Conservation (phyloP, 2,329 filamentous ascomycete species). For the Monilinia vaccinii-corymbosi region DNA sequence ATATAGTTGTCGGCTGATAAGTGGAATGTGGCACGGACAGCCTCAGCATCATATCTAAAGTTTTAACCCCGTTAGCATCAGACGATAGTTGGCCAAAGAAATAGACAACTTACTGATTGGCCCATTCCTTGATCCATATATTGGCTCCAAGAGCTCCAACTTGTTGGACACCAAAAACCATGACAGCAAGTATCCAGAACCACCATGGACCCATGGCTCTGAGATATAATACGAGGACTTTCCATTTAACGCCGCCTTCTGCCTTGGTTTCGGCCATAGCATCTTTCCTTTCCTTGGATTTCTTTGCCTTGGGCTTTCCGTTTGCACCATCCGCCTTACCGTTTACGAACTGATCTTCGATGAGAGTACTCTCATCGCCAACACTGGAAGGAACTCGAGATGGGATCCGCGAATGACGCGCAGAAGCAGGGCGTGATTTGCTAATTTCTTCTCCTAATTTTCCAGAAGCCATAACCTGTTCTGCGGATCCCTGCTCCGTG, state of each 20-base stretch:
- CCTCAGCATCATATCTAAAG: slow-evolving; percentile 29
- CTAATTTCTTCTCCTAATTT: slow-evolving; percentile 78
- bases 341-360: slow-evolving; percentile 41
- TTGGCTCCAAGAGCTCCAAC: slow-evolving; percentile 80
- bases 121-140: slow-evolving; percentile 92
- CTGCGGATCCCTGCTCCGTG: slow-evolving; percentile 63
- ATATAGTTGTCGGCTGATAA: slow-evolving; percentile 20
- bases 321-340: slow-evolving; percentile 34
- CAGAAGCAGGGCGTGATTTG: slow-evolving; percentile 64
- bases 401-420: slow-evolving; percentile 59
- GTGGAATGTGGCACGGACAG: slow-evolving; percentile 11
- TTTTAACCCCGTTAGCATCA: neutral
- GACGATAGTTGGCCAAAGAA: neutral
- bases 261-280: slow-evolving; percentile 69
- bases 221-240: slow-evolving; percentile 79
- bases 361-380: slow-evolving; percentile 51
- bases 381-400: slow-evolving; percentile 72
- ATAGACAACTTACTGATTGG: slow-evolving; percentile 61
- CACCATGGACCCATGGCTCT: slow-evolving; percentile 90
- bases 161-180: slow-evolving; percentile 76
- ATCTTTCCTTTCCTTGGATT: slow-evolving; percentile 33
- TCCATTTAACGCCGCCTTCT: slow-evolving; percentile 77
- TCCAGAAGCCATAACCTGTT: slow-evolving; percentile 76
- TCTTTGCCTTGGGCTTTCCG: slow-evolving; percentile 35
- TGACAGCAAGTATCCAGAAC: slow-evolving; percentile 74